Conservation (phyloP, 1,284 basidiomycete genomes). For the Tylopilus microsporus region DNA sequence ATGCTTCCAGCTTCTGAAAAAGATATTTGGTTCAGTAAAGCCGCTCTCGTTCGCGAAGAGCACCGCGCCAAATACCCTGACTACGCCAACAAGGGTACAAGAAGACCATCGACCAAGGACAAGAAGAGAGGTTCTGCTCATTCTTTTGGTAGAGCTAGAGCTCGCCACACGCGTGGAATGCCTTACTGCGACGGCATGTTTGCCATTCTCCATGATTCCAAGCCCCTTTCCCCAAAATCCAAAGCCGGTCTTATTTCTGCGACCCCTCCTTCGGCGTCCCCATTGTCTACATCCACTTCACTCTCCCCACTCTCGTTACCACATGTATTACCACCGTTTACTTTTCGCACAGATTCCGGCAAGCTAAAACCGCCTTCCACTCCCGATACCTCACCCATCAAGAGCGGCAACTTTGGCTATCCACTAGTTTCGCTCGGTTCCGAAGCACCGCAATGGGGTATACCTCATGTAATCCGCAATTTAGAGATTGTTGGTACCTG, state of each 20-base stretch:
- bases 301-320: conserved; percentile 15
- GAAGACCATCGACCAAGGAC: conserved; percentile 3
- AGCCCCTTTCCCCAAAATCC: background rate
- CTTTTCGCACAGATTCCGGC: background rate
- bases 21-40: conserved; percentile 42
- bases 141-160: conserved; percentile 1
- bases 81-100: conserved; percentile 38
- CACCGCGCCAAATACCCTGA: conserved; percentile 41
- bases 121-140: background rate
- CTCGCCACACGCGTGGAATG: background rate
- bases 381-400: background rate
- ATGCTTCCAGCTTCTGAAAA: conserved; percentile 40
- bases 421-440: background rate
- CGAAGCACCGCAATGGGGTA: background rate
- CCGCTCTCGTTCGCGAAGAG: conserved; percentile 34
- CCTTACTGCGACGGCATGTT: conserved; percentile 16
- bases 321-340: conserved; percentile 8
- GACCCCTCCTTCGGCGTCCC: background rate
- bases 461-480: conserved; percentile 5
- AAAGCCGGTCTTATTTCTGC: conserved; percentile 5
- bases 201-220: conserved; percentile 4
- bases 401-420: background rate
- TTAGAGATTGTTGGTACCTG: conserved; percentile 15
- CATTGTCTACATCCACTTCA: conserved; percentile 1
- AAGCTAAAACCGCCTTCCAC: background rate